Base-by-base conservation (phyloP, 176 grass and related monocot species). In the Phoenix dactylifera region DNA sequence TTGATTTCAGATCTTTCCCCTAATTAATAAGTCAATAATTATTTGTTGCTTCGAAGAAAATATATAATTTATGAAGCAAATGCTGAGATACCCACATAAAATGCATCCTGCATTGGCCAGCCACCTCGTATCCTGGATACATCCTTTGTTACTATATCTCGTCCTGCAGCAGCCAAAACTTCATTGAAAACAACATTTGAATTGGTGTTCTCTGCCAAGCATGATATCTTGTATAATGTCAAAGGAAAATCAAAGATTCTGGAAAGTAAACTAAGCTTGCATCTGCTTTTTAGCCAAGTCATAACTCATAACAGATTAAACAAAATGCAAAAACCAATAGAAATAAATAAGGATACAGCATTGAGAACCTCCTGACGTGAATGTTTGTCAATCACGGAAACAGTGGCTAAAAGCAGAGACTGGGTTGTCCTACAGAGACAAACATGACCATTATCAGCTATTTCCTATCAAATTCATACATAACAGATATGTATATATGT, bases 91-190 rank as follows among this genome's bases (percentile, higher is more conserved):
- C 83, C 68, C 59, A 90, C 92, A 85, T 86, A 77, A 75, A 90
- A 90, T 63, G 75, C 86, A 85, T 97, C 92, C 72, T 90, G 87
- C 71, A 97, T 71, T 53, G 92, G 85, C 92, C 92, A 97, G 48
- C 92, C 92, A 57, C 92, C 92, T 60, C 78, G 87, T 72, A 97
- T 88, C 79, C 87, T 85, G 73, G 87, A 49, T 75, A 97, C 77
- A 60, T 97, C 92, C 74, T 97, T 97, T 49, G 81, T 85, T 77
- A 82, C 79, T 69, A 97, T 87, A 72, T 96, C 92, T 71, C 68
- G 82, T 78, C 83, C 86, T 79, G 92, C 86, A 48, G 85, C 80
- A 84, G 67, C 79, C 62, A 96, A 66, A 74, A 96, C 87, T 76
- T 96, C 92, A 79, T 82, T 77, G 66, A 96, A 96, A 32, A 96